A percentile compares a stretch with the other conserved stretches of the same genome.
These are phyloP conservation scores for Puccinia coronata DNA, from an alignment of 1,284 basidiomycete genomes.

Conservation along the genomic window DNA sequence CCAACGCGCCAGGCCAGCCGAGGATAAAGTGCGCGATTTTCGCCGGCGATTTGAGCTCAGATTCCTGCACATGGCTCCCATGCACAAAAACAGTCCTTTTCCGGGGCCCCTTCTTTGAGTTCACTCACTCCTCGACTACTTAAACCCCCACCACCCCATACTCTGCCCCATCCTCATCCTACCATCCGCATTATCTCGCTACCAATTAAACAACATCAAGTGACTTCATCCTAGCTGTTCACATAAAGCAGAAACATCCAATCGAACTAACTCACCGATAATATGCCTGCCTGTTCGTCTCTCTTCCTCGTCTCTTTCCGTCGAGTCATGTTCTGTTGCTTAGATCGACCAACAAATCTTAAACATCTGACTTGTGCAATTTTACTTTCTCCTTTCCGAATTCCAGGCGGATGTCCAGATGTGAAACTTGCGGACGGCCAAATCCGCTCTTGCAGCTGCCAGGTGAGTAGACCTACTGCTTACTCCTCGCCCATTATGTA, in stretches of 20 bases:
- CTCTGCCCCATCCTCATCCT: background rate
- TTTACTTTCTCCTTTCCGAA: background rate
- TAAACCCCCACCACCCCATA: background rate
- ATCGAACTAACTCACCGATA: background rate
- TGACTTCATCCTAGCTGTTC: background rate
- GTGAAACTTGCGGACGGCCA: constrained; percentile 11
- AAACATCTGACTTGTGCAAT: background rate
- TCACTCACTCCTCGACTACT: background rate
- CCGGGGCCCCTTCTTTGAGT: background rate
- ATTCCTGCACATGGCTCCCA: background rate
- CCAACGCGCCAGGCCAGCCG: background rate
- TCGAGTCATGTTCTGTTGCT: too few relatives aligned
- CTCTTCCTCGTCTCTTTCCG: background rate
- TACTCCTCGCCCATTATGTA: too few relatives aligned
- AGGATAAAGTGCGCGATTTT: background rate
- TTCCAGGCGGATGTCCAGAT: constrained; percentile 29
- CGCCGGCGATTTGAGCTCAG: constrained; percentile 11
- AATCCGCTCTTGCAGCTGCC: constrained; percentile 20
- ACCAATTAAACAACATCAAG: background rate
- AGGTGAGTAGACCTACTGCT: background rate
- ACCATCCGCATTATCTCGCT: background rate
- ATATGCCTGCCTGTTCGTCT: constrained; percentile 34
- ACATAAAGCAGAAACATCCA: background rate
- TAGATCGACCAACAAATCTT: background rate
- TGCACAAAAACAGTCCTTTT: too few relatives aligned